These are phyloP conservation scores for Rhizopogon parksii DNA, from an alignment of 1,284 basidiomycete genomes.

Conservation along the genomic window DNA sequence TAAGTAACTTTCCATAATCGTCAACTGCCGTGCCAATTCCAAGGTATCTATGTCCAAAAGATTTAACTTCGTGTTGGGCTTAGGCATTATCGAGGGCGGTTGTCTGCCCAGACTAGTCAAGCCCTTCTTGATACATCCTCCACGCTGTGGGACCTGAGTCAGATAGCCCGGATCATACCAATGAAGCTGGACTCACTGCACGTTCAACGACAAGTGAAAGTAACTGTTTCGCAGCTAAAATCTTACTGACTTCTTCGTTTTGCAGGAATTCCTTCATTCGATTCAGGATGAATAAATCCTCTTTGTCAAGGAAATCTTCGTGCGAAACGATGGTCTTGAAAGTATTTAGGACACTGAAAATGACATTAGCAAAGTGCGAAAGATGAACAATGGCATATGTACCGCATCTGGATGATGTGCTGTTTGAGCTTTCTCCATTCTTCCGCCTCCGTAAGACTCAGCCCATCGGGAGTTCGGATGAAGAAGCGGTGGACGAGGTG, in stretches of 20 bases:
- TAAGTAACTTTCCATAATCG: slow-evolving; percentile 84
- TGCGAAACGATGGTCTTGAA: slow-evolving; percentile 78
- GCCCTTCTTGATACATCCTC: slow-evolving; percentile 45
- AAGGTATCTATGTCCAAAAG: slow-evolving; percentile 85
- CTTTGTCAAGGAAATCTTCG: slow-evolving; percentile 74
- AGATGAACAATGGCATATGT: slow-evolving; percentile 33
- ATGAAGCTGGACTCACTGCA: slow-evolving; percentile 46
- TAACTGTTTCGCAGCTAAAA: slow-evolving; percentile 69
- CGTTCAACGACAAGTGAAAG: slow-evolving; percentile 68
- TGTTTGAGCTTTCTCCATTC: slow-evolving; percentile 90
- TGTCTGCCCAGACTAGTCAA: slow-evolving; percentile 57
- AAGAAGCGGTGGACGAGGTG: slow-evolving; percentile 82
- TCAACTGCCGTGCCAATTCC: slow-evolving; percentile 91
- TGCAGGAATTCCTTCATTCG: slow-evolving; percentile 73
- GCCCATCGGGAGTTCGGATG: slow-evolving; percentile 67
- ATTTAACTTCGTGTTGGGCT: slow-evolving; percentile 69
- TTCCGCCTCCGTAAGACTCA: slow-evolving; percentile 60
- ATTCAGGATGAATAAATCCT: slow-evolving; percentile 72
- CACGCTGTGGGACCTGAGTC: slow-evolving; percentile 34
- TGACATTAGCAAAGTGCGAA: slow-evolving; percentile 4
- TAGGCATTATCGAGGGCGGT: slow-evolving; percentile 75
- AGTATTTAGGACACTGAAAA: slow-evolving; percentile 69
- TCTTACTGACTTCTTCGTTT: slow-evolving; percentile 55
- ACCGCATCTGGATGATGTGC: slow-evolving; percentile 82
- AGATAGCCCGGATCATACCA: slow-evolving; percentile 15